These are phyloP conservation scores for Aspergillus ellipticus DNA, from an alignment of 495 filamentous ascomycete genomes.

Conservation along the genomic window DNA sequence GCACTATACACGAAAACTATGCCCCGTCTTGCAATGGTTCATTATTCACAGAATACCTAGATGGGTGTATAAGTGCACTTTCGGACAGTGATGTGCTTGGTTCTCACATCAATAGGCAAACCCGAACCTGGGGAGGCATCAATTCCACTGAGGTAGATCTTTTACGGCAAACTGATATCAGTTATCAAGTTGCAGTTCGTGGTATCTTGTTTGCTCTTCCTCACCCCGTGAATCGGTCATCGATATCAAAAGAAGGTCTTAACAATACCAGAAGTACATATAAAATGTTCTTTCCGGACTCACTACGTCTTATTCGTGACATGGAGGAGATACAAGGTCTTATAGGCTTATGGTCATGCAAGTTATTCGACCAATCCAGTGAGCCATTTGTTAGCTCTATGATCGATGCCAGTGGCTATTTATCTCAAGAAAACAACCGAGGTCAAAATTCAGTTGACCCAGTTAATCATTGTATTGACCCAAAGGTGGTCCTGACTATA, in stretches of 20 bases:
- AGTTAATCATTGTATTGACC: constrained; percentile 22
- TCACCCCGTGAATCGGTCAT: constrained; percentile 69
- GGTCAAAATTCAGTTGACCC: constrained; percentile 10
- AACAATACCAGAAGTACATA: constrained; percentile 50
- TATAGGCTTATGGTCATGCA: constrained; percentile 61
- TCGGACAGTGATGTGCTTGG: constrained; percentile 84
- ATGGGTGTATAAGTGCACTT: constrained; percentile 76
- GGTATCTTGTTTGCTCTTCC: constrained; percentile 82
- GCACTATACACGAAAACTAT: constrained; percentile 95
- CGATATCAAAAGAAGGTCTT: constrained; percentile 27
- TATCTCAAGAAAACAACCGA: constrained; percentile 14
- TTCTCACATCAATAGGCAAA: constrained; percentile 29
- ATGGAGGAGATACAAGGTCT: constrained; percentile 73
- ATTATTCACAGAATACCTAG: constrained; percentile 58
- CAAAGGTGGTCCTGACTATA: constrained; percentile 49
- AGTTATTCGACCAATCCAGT: constrained; percentile 25
- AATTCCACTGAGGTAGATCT: constrained; percentile 58
- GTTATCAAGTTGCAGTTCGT: constrained; percentile 81
- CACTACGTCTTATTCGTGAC: constrained; percentile 69
- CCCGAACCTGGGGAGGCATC: constrained; percentile 35
- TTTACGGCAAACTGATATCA: constrained; percentile 85
- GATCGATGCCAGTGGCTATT: constrained; percentile 23
- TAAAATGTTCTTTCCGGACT: constrained; percentile 86
- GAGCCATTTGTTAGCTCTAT: constrained; percentile 25
- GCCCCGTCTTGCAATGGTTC: constrained; percentile 70